Base-by-base conservation (phyloP, 176 grass and related monocot species). In the Carex littledalei region DNA sequence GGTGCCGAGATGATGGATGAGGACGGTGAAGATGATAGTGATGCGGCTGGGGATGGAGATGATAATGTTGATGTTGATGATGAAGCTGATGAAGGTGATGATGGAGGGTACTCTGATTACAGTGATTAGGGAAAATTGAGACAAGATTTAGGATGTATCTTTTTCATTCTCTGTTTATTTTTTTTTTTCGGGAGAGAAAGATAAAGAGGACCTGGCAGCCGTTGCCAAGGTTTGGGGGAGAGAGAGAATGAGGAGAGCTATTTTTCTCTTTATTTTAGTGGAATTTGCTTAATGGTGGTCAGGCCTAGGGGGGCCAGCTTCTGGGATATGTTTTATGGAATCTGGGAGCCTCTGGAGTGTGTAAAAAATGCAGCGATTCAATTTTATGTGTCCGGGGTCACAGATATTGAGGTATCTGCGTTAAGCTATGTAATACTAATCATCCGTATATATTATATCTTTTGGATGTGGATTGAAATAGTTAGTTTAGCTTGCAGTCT, bases 1-100 rank as follows among this genome's bases (percentile, higher is more conserved):
- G 86, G 35, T 65, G 62, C 35, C 0, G 89, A 91, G 61, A 91
- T 83, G 81, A 83, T 91, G 86, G 89, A 52, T 22, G 84, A 63
- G 50, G 89, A 91, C 31, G 86, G 80, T 2, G 78, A 84, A 2
- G 37, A 70, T 4, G 26, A 4, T 32, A 85, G 86, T 1, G 82
- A 91, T 2, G 84, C 61, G 0, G 55, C 43, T 0, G 85, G 78
- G 0, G 86, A 35, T 24, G 83, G 49, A 18, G 83, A 59, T 26
- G 83, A 63, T 64, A 50, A 45, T 34, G 70, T 15, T 2, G 68
- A 63, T 0, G 84, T 86, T 34, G 37, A 18, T 50, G 60, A 71
- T 49, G 86, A 67, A 78, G 37, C 37, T 61, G 89, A 22, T 31
- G 68, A 76, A 39, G 37, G 0, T 15, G 89, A 16, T 56, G 84